Evolutionary conservation across 2,329 filamentous ascomycete genomes (phyloP), one percentile per base, ranked within the genome.

Genomic region (Hypoxylon sp.): DNA sequence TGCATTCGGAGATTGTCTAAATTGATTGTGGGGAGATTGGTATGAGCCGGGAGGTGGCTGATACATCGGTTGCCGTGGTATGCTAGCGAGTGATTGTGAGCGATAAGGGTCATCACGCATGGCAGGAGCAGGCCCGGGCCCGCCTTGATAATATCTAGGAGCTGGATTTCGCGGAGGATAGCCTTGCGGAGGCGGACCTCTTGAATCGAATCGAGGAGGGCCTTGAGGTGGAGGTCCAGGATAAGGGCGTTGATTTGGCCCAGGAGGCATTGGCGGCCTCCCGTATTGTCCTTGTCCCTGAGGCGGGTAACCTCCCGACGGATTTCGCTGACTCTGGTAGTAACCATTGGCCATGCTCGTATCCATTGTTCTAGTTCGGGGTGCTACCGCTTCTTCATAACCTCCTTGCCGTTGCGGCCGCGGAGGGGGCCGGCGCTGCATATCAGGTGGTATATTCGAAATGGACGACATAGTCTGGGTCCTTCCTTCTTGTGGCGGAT

Each of bases 81-180:
- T 86, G 68, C 90, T 90, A 38, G 93, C 95, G 77, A 99, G 89
- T 34, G 95, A 98, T 75, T 97, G 93, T n/a, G 96, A 97, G 65
- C 96, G 89, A 81, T 94, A 97, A 5, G 91, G 85, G 79, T 98
- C 95, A 36, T 89, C 90, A 77, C 96, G 96, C 80, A 97, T 80
- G 48, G 93, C 93, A 52, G 92, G 90, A 13, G 81, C 83, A 9
- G 89, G 85, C 19, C 87, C 86, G 74, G 72, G 66, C 7, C 86
- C 86, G 63, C 85, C 84, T 67, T 89, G 87, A 75, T 92, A 89
- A 71, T 87, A 88, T 58, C 89, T 85, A 74, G 91, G 85, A 74
- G 79, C 82, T 65, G 83, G 82, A 60, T 79, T 84, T 76, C 81
- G 82, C 63, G 76, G 75, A 59, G 80, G 82, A 55, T 82, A 82